Evolutionary conservation across 2,329 filamentous ascomycete species (phyloP), one percentile per base, ranked within the genome.

Genomic region (Pseudogymnoascus sp.): DNA sequence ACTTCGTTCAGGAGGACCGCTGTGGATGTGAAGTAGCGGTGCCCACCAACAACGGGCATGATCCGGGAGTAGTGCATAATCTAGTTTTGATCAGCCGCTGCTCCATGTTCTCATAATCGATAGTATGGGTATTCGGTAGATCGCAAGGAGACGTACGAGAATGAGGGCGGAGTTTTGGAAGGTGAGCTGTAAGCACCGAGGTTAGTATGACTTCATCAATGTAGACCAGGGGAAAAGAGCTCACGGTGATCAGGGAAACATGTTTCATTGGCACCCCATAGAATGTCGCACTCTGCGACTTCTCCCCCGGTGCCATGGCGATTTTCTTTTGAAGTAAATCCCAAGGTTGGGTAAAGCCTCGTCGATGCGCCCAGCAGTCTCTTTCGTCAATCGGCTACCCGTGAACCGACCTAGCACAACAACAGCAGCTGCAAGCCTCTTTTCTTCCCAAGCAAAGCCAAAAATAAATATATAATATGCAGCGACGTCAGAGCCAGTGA

Each of bases 1-100:
- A 96, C 83, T 77, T 99, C 95, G 75, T 93, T 95, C 67, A 97
- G 82, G 74, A 97, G 91, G 63, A 99, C 91, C 47, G 93, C 93
- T 9, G 95, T 97, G 44, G 93, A 97, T 40, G 93, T 88, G 70
- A 95, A 91, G 76, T 97, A 97, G 74, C 93, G 88, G 72, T 93
- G 90, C 68, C 91, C 90, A 73, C 88, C 87, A 9, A 84, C 81
- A 9, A 87, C 82, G n/a, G 92, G 89, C 93, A 97, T 97, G 65
- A 96, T 87, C 68, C 93, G 86, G 31, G 93, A 96, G 76, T 97
- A 96, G 78, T 97, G 93, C 82, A 96, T 89, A 63, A 97, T 83
- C 90, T 93, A 72, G 28, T 23, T 60, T 33, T 13, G 36, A 26
- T 62, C 40, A 21, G 19, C 36, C 42, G 19, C 31, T 33, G 28